Evolutionary conservation across 83 land plant species (phyloP).

Genomic region (Diphasiastrum complanatum): DNA sequence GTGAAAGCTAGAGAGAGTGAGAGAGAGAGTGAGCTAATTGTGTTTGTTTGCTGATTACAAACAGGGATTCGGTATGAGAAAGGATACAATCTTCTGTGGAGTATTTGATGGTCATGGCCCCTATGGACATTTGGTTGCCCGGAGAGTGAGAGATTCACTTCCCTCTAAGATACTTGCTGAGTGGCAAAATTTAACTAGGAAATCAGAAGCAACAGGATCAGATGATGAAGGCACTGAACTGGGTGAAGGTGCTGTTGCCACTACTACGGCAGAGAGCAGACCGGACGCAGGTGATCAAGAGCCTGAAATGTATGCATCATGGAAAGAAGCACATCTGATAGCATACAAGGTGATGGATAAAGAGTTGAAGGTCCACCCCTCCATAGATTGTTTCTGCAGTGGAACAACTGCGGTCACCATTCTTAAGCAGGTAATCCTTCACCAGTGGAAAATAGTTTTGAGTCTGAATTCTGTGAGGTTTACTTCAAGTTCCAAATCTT

Average conservation of each 20-base stretch:
- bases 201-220: too few relatives aligned
- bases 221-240: not conserved
- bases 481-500: not conserved
- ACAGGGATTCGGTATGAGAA: conserved; percentile 17
- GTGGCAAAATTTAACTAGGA: not conserved
- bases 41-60: not conserved
- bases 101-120: conserved; percentile 33
- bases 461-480: not conserved
- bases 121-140: conserved; percentile 25
- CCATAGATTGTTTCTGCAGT: conserved; percentile 29
- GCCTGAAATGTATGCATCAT: not conserved
- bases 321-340: conserved; percentile 17
- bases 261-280: not conserved
- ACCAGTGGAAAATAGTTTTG: not conserved
- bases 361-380: conserved; percentile 23
- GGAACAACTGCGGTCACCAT: conserved; percentile 29
- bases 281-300: not conserved
- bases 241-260: not conserved
- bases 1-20: not conserved
- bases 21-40: not conserved
- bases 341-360: conserved; percentile 21
- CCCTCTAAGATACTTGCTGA: conserved; percentile 17
- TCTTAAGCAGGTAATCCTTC: conserved; percentile 16
- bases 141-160: conserved; percentile 26
- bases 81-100: conserved; percentile 25